Evolutionary conservation across 2,329 filamentous ascomycete genomes (phyloP).

Genomic region (Pseudocercospora crystallina): DNA sequence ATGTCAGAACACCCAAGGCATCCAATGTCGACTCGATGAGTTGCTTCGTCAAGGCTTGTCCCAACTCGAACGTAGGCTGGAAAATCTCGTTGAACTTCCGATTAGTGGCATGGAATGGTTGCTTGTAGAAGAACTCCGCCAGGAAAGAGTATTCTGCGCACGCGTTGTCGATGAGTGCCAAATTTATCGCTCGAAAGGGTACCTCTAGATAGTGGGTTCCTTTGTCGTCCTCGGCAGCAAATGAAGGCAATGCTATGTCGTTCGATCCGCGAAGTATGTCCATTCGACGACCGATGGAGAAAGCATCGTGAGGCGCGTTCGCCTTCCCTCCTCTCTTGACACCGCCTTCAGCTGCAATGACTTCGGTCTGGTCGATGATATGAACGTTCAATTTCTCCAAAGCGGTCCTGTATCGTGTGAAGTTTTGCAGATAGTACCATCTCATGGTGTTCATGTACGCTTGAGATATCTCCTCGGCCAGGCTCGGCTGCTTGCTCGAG

Average conservation of each 20-base stretch:
- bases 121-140: slow-evolving; percentile 80
- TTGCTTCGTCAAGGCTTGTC: slow-evolving; percentile 71
- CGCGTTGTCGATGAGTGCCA: slow-evolving; percentile 89
- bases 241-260: slow-evolving; percentile 77
- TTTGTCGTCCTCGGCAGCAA: slow-evolving; percentile 88
- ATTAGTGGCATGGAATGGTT: slow-evolving; percentile 74
- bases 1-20: slow-evolving; percentile 82
- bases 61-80: slow-evolving; percentile 82
- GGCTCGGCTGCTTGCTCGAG: slow-evolving; percentile 73
- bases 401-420: slow-evolving; percentile 80
- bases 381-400: slow-evolving; percentile 84
- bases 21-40: slow-evolving; percentile 78
- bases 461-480: slow-evolving; percentile 85
- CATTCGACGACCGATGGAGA: slow-evolving; percentile 81
- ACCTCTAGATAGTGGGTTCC: slow-evolving; percentile 82
- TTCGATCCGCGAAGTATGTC: slow-evolving; percentile 75
- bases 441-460: slow-evolving; percentile 98
- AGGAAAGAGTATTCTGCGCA: slow-evolving; percentile 94
- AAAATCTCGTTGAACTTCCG: slow-evolving; percentile 86
- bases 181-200: slow-evolving; percentile 91
- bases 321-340: slow-evolving; percentile 37
- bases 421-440: slow-evolving; percentile 95
- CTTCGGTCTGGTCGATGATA: slow-evolving; percentile 75
- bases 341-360: slow-evolving; percentile 65
- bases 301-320: slow-evolving; percentile 67